A percentile compares a stretch with the other conserved stretches of the same genome.
Evolutionary conservation across 2,329 filamentous ascomycete species (phyloP).

Genomic region (Myriosclerotinia duriaeana): DNA sequence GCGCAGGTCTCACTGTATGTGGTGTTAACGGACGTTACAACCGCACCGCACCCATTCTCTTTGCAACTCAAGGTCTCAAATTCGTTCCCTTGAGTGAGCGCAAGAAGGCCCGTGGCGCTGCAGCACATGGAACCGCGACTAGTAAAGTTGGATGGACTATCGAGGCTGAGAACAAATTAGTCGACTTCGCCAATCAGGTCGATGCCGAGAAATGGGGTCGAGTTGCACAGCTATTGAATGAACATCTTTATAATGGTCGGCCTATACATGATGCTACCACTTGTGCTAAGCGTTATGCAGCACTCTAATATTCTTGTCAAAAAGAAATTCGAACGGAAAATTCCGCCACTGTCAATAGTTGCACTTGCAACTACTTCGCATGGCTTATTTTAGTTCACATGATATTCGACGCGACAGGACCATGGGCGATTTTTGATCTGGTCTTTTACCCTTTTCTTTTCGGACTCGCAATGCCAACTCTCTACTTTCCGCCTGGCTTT

Average conservation of each 20-base stretch:
- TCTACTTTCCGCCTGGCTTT: neutral
- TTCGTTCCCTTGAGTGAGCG: constrained; percentile 34
- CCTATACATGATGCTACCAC: constrained; percentile 6
- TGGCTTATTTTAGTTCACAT: neutral
- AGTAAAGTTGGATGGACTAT: constrained; percentile 27
- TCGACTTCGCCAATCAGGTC: constrained; percentile 27
- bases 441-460: neutral
- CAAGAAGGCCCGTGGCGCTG: constrained; percentile 17
- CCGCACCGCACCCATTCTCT: constrained; percentile 40
- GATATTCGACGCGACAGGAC: too few relatives aligned
- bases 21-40: constrained; percentile 38
- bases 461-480: neutral
- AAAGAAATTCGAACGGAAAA: neutral
- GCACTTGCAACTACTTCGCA: neutral
- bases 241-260: neutral
- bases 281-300: constrained; percentile 21
- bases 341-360: neutral
- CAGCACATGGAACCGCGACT: constrained; percentile 10
- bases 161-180: constrained; percentile 30
- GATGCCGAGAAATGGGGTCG: constrained; percentile 32
- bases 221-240: constrained; percentile 27
- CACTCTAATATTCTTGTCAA: constrained; percentile 6
- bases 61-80: constrained; percentile 31
- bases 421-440: neutral
- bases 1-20: constrained; percentile 31